Percentiles rank a stretch among this genome's conserved stretches.
These are phyloP conservation scores for Ganoderma meredithae DNA, from an alignment of 1,284 basidiomycete species.

Conservation along the genomic window DNA sequence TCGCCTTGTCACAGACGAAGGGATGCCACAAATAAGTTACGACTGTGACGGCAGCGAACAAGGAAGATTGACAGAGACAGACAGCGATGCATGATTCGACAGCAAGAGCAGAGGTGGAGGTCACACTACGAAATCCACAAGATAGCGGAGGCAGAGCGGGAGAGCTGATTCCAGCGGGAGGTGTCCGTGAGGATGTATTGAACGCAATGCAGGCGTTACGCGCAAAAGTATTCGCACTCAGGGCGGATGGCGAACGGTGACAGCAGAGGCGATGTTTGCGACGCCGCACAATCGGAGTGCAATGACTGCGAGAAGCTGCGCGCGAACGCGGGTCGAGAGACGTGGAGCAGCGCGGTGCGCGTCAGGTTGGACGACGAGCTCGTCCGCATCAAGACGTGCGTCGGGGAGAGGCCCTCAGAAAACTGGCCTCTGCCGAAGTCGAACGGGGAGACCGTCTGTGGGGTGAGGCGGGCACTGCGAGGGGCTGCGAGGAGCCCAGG, in stretches of 20 bases:
- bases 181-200: background rate
- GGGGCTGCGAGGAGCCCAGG: slow-evolving; percentile 9
- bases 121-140: background rate
- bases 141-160: background rate
- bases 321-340: slow-evolving; percentile 13
- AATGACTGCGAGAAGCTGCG: slow-evolving; percentile 19
- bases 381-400: slow-evolving; percentile 8
- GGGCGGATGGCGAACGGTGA: slow-evolving; percentile 10
- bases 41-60: background rate
- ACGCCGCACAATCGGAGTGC: background rate
- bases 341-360: slow-evolving; percentile 21
- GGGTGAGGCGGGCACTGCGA: background rate
- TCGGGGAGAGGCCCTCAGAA: background rate
- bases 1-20: background rate
- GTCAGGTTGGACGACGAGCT: slow-evolving; percentile 21
- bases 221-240: slow-evolving; percentile 14
- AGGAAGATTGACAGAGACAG: background rate
- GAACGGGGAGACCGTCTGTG: slow-evolving; percentile 21
- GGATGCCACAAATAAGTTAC: background rate
- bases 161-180: background rate
- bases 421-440: slow-evolving; percentile 13
- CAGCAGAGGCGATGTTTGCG: background rate
- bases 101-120: background rate
- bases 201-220: background rate
- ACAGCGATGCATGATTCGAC: background rate